phyloP scores from a whole-genome alignment of 179 eudicot species.

The Silene coronaria region DNA sequence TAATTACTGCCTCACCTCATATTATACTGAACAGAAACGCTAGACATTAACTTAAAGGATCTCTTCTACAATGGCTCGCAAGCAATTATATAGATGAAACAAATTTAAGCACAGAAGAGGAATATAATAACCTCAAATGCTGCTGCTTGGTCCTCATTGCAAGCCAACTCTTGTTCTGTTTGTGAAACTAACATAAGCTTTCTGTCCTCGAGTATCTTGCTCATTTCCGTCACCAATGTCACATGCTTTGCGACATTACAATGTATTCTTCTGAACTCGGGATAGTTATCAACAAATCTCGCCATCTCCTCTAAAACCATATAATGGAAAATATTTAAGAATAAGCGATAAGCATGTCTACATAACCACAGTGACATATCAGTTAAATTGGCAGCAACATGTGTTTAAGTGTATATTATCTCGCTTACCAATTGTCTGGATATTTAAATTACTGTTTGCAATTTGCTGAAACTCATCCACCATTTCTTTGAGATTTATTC shows the following conservation, averaged over 20 bases:
- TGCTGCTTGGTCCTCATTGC: slow-evolving; percentile 90
- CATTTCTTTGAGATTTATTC: slow-evolving; percentile 82
- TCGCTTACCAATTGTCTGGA: slow-evolving; percentile 70
- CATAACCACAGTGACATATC: slow-evolving; percentile 3
- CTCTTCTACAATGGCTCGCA: not conserved
- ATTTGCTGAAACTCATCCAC: slow-evolving; percentile 91
- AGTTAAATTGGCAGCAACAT: slow-evolving; percentile 4
- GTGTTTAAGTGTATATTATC: not conserved
- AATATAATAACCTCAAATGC: slow-evolving; percentile 67
- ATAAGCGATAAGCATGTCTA: not conserved
- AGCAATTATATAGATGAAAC: not conserved
- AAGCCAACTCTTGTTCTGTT: slow-evolving; percentile 91
- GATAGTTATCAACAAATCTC: slow-evolving; percentile 90
- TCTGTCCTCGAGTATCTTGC: slow-evolving; percentile 85
- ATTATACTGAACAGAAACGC: not conserved
- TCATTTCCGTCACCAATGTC: slow-evolving; percentile 85
- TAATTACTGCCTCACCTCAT: slow-evolving; percentile 9
- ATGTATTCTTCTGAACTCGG: slow-evolving; percentile 82
- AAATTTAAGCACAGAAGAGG: not conserved
- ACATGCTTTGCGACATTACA: slow-evolving; percentile 95
- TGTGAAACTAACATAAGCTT: slow-evolving; percentile 89
- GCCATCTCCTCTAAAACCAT: slow-evolving; percentile 83
- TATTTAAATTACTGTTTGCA: slow-evolving; percentile 77
- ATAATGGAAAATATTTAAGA: slow-evolving; percentile 6
- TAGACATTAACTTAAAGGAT: not conserved